These are phyloP conservation scores for Pluteus cervinus DNA, from an alignment of 768 basidiomycete species.

Conservation along the genomic window DNA sequence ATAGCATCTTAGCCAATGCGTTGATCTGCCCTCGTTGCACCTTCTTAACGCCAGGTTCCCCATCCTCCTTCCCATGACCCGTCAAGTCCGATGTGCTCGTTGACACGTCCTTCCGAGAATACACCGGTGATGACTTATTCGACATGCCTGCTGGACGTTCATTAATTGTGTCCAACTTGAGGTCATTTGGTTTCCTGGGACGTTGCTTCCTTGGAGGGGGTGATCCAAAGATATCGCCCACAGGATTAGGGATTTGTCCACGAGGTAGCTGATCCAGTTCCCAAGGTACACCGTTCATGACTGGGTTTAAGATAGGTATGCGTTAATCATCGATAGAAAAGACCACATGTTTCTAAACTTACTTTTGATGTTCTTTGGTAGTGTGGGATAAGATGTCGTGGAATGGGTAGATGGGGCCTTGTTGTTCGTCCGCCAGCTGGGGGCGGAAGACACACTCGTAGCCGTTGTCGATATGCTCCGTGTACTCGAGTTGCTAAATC, in stretches of 20 bases:
- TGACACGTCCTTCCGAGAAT: conserved; percentile 55
- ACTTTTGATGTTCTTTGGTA: conserved; percentile 82
- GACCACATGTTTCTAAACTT: conserved; percentile 23
- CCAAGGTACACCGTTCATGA: conserved; percentile 75
- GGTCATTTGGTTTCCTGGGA: conserved; percentile 62
- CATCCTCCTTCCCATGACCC: conserved; percentile 36
- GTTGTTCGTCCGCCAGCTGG: conserved; percentile 65
- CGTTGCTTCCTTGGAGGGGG: conserved; percentile 59
- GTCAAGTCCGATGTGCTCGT: conserved; percentile 72
- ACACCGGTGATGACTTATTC: conserved; percentile 40
- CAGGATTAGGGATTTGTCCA: conserved; percentile 53
- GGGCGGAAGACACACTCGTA: conserved; percentile 67
- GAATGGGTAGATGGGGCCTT: conserved; percentile 26
- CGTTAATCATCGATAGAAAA: conserved; percentile 6
- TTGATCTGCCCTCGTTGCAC: conserved; percentile 89
- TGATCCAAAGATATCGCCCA: conserved; percentile 57
- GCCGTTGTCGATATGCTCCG: conserved; percentile 76
- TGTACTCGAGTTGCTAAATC: conserved; percentile 70
- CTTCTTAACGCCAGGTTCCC: conserved; percentile 58
- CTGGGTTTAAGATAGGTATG: conserved; percentile 29
- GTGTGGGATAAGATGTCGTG: conserved; percentile 21
- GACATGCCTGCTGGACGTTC: conserved; percentile 47
- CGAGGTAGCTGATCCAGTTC: conserved; percentile 66
- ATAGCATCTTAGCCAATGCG: conserved; percentile 88
- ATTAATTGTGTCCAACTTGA: conserved; percentile 66